Conservation (phyloP, 2,329 filamentous ascomycete species). For the Pseudopithomyces chartarum region DNA sequence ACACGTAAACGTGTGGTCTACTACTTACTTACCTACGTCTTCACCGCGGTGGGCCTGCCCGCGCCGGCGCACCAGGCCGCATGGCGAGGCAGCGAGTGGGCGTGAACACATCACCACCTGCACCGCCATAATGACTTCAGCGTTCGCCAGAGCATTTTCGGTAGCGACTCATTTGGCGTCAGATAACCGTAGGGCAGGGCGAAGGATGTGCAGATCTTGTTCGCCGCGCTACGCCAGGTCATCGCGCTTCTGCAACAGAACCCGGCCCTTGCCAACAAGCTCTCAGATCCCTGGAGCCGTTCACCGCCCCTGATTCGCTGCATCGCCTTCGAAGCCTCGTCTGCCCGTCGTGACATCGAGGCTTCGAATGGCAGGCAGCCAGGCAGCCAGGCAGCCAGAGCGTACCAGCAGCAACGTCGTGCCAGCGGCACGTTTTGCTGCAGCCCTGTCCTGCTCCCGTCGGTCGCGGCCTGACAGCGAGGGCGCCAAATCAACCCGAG, state of each 20-base stretch:
- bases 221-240: constrained; percentile 45
- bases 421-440: constrained; percentile 23
- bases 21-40: too few species aligned
- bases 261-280: constrained; percentile 31
- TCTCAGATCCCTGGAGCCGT: constrained; percentile 44
- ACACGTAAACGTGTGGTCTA: too few species aligned
- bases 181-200: constrained; percentile 42
- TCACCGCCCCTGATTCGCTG: constrained; percentile 48
- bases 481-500: constrained; percentile 35
- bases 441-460: constrained; percentile 34
- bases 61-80: too few species aligned
- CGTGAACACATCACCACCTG: constrained; percentile 43
- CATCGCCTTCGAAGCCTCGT: constrained; percentile 25
- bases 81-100: constrained; percentile 28
- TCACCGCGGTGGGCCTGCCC: too few species aligned
- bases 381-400: constrained; percentile 19
- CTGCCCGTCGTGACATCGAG: constrained; percentile 18
- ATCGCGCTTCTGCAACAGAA: constrained; percentile 43
- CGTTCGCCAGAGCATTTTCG: constrained; percentile 42
- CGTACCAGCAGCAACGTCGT: constrained; percentile 11
- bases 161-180: constrained; percentile 41
- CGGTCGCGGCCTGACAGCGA: constrained; percentile 36
- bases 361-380: constrained; percentile 28
- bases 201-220: constrained; percentile 48
- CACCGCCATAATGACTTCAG: constrained; percentile 44